phyloP scores from a whole-genome alignment of 768 basidiomycete species.

The Leccinum arenicola region DNA sequence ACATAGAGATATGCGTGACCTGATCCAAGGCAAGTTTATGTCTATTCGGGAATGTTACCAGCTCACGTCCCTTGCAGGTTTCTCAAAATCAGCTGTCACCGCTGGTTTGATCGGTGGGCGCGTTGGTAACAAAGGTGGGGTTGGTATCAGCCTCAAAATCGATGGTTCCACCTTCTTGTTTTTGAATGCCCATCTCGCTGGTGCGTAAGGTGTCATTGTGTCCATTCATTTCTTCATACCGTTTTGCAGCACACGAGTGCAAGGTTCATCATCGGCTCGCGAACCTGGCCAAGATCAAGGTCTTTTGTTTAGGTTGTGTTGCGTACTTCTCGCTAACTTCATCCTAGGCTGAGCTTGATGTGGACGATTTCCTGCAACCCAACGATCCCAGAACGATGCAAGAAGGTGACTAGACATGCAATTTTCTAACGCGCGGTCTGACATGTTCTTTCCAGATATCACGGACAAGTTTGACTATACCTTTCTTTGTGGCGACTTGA shows the following conservation, averaged over 20 bases:
- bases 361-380: slow-evolving; percentile 71
- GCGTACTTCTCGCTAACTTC: slow-evolving; percentile 1
- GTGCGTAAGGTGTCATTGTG: slow-evolving; percentile 32
- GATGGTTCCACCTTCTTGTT: slow-evolving; percentile 83
- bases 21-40: slow-evolving; percentile 53
- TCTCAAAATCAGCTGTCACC: slow-evolving; percentile 79
- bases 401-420: slow-evolving; percentile 52
- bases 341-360: slow-evolving; percentile 62
- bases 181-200: slow-evolving; percentile 88
- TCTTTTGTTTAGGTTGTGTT: slow-evolving; percentile 18
- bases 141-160: slow-evolving; percentile 85
- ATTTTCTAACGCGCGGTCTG: slow-evolving; percentile 6
- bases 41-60: neutral
- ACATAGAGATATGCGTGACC: slow-evolving; percentile 62
- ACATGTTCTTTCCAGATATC: slow-evolving; percentile 44
- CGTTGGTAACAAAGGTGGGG: slow-evolving; percentile 90
- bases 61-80: slow-evolving; percentile 40
- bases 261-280: slow-evolving; percentile 76
- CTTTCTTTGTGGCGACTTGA: slow-evolving; percentile 89
- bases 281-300: slow-evolving; percentile 89
- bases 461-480: slow-evolving; percentile 88
- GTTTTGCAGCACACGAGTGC: slow-evolving; percentile 64
- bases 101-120: slow-evolving; percentile 89
- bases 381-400: slow-evolving; percentile 62
- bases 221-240: neutral